A percentile compares a stretch with the other conserved stretches of the same genome.
These are phyloP conservation scores for Desmodesmus armatus DNA, from an alignment of 139 green algal genomes.

Conservation along the genomic window DNA sequence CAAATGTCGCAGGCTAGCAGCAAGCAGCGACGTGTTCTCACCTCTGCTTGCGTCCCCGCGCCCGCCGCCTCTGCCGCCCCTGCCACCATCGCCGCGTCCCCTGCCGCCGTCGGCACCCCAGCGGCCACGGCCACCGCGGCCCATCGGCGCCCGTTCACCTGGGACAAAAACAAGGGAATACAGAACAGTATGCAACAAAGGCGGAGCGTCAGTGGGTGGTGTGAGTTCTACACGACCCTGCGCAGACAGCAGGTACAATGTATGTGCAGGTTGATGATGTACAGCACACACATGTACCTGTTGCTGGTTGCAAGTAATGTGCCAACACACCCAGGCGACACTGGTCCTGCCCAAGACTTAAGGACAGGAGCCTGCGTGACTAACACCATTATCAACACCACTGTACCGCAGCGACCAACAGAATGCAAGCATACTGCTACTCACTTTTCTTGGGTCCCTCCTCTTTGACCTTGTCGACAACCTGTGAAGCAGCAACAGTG, in stretches of 20 bases:
- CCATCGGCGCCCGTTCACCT: conserved; percentile 13
- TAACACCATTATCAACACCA: not conserved
- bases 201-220: not conserved
- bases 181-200: not conserved
- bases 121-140: conserved; percentile 2
- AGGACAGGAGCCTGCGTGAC: not conserved
- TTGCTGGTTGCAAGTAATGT: not conserved
- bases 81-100: not conserved
- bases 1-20: too few species aligned
- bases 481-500: conserved; percentile 47
- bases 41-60: conserved; percentile 7
- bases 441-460: conserved; percentile 68
- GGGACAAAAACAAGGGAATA: not conserved
- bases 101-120: not conserved
- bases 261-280: not conserved
- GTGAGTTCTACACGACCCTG: not conserved
- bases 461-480: conserved; percentile 92
- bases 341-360: too few species aligned
- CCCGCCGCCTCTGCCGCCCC: not conserved
- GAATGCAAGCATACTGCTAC: not conserved
- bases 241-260: not conserved
- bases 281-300: not conserved
- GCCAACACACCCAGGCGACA: too few species aligned
- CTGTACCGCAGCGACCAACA: not conserved
- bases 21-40: not conserved